Evolutionary conservation across 495 filamentous ascomycete genomes (phyloP).

Genomic region (Neurospora cerealis): DNA sequence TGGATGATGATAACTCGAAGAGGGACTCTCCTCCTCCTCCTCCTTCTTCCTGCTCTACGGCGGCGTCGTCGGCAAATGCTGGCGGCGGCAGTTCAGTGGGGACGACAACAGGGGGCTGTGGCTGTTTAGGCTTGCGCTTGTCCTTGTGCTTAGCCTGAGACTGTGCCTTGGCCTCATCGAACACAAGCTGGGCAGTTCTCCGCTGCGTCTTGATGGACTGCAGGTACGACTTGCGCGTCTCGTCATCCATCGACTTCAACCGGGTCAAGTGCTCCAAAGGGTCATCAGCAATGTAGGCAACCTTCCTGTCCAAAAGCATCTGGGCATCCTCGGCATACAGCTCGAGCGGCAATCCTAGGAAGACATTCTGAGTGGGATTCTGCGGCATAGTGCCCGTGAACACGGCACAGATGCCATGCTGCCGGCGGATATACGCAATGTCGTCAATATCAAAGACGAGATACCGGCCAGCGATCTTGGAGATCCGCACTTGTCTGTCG

Average conservation of each 20-base stretch:
- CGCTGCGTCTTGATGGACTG: constrained; percentile 30
- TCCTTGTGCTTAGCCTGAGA: constrained; percentile 22
- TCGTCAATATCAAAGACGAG: constrained; percentile 80
- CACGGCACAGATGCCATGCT: constrained; percentile 80
- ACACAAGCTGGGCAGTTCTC: constrained; percentile 27
- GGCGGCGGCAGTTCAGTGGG: neutral
- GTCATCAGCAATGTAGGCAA: constrained; percentile 75
- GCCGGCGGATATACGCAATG: constrained; percentile 68
- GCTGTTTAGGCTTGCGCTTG: constrained; percentile 13
- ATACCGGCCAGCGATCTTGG: constrained; percentile 68
- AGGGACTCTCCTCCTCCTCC: constrained; percentile 29
- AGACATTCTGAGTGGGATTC: constrained; percentile 88
- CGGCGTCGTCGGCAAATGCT: neutral
- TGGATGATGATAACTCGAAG: constrained; percentile 22
- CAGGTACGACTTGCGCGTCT: constrained; percentile 41
- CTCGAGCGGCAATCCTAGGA: constrained; percentile 79
- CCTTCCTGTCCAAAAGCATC: constrained; percentile 69
- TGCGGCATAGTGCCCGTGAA: constrained; percentile 83
- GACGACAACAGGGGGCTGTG: neutral
- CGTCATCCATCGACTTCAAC: constrained; percentile 46
- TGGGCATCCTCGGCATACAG: constrained; percentile 85
- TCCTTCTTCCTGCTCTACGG: constrained; percentile 13
- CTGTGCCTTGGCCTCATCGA: constrained; percentile 28
- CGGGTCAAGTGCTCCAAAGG: constrained; percentile 50
- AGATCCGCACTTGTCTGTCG: constrained; percentile 57